Base-by-base conservation (phyloP, 208 protist species). In the Trypanosoma rangeli region DNA sequence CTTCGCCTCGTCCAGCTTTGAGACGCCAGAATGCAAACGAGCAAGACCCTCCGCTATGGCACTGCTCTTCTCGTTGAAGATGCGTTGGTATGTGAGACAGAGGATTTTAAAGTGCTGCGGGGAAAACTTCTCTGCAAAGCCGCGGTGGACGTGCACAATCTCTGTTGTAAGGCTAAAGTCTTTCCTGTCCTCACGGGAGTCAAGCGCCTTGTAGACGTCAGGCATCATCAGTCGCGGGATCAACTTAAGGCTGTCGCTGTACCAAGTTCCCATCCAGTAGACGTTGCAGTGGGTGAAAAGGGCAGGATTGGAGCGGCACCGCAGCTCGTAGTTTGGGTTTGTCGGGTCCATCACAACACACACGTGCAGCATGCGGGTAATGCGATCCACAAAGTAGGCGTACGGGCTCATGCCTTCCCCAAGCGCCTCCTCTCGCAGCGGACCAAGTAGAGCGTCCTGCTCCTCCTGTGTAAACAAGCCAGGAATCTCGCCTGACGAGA, bases 401-500 rank as follows among this genome's bases (percentile, higher is more conserved):
- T 97, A 97, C 24, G 85, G 52, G 53, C 86, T 84, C 76, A 95
- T 89, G 33, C 94, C 95, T 57, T 97, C 89, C 9, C 81, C 82
- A 5, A 74, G 8, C 12, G 91, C 86, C 62, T 97, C 92, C 52
- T 97, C 93, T 78, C 97, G 95, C 22, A 99, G 83, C 9, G 97
- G 92, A 9, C 65, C 83, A 3, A 99, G 83, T 42, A 99, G 60
- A n/a, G 92, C 84, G 18, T 99, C 98, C 22, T 98, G 86, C 80
- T 99, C 98, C 74, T 99, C 95, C 15, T 88, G 84, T 26, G 91
- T 84, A 82, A 98, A 99, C 13, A 99, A 83, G 0, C 97, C 98
- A 2, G 97, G 95, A 1, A 99, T 87, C 81, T 99, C 98, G 29
- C 98, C 98, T 0, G 96, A 92, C 24, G 94, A 92, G 29, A 99